These are phyloP conservation scores for Halophytophthora batemanensis DNA, from an alignment of 352 stramenopile genomes.

Conservation along the genomic window DNA sequence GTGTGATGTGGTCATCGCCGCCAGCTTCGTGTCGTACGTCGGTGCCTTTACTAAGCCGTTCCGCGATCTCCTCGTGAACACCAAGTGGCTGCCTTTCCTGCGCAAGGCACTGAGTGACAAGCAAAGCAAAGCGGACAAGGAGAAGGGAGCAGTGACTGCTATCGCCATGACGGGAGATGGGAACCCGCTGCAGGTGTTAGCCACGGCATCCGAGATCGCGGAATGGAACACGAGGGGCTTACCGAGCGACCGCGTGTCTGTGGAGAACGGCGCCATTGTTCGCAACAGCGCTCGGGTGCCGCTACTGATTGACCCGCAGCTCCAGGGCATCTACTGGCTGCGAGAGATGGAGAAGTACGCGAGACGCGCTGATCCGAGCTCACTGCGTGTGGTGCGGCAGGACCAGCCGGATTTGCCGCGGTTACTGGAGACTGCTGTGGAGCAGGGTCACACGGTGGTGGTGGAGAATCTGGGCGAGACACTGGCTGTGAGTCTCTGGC, in stretches of 20 bases:
- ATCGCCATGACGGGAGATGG: slow-evolving; percentile 23
- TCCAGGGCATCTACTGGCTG: slow-evolving; percentile 89
- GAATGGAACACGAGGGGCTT: slow-evolving; percentile 85
- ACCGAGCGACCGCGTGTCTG: slow-evolving; percentile 86
- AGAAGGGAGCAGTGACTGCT: slow-evolving; percentile 9
- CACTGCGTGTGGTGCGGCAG: slow-evolving; percentile 79
- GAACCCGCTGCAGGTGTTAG: slow-evolving; percentile 72
- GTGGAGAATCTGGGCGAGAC: slow-evolving; percentile 90
- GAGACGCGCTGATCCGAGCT: slow-evolving; percentile 27
- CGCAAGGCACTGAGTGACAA: slow-evolving; percentile 40
- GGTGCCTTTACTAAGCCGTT: slow-evolving; percentile 93
- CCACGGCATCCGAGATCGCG: slow-evolving; percentile 72
- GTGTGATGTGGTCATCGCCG: slow-evolving; percentile 89
- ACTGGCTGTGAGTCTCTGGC: slow-evolving; percentile 85
- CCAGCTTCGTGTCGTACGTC: slow-evolving; percentile 93
- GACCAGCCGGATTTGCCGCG: slow-evolving; percentile 78
- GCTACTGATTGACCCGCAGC: slow-evolving; percentile 89
- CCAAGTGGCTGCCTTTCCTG: slow-evolving; percentile 89
- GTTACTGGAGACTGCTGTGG: slow-evolving; percentile 75
- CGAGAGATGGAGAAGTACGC: slow-evolving; percentile 78
- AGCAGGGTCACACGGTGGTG: slow-evolving; percentile 73
- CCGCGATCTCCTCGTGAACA: slow-evolving; percentile 77
- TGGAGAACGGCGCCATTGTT: slow-evolving; percentile 91
- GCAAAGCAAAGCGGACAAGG: slow-evolving; percentile 8
- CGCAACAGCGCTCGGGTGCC: slow-evolving; percentile 78